phyloP scores from a whole-genome alignment of 1,284 basidiomycete genomes.

The Gomphus bonarii region DNA sequence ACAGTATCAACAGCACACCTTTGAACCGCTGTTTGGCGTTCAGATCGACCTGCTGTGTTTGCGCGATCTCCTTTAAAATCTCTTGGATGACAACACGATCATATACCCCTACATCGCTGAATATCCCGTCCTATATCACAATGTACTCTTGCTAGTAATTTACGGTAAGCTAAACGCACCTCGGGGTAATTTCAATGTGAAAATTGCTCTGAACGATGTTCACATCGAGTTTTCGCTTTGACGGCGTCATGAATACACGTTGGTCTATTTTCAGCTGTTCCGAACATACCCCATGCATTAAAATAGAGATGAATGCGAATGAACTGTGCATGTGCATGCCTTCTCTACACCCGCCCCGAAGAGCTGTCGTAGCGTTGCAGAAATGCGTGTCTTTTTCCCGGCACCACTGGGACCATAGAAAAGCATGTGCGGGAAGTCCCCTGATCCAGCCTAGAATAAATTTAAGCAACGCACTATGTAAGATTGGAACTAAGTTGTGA shows the following conservation, averaged over 20 bases:
- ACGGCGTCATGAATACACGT: conserved; percentile 90
- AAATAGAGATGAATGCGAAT: neutral
- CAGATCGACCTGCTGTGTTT: conserved; percentile 96
- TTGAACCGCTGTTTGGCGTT: conserved; percentile 96
- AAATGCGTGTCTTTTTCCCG: conserved; percentile 97
- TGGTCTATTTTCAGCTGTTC: conserved; percentile 94
- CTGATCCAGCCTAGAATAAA: conserved; percentile 58
- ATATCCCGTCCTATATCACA: neutral
- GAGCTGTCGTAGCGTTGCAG: conserved; percentile 78
- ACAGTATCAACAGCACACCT: conserved; percentile 40
- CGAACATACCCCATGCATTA: neutral
- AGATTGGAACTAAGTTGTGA: neutral
- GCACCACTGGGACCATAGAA: conserved; percentile 98
- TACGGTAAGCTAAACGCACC: conserved; percentile 34
- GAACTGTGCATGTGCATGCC: conserved; percentile 24
- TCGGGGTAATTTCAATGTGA: conserved; percentile 97
- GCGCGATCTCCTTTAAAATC: conserved; percentile 95
- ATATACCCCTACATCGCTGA: conserved; percentile 91
- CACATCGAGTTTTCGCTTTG: conserved; percentile 90
- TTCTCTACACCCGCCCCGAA: conserved; percentile 93
- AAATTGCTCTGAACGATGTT: conserved; percentile 97
- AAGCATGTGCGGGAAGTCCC: conserved; percentile 95
- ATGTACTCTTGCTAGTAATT: neutral
- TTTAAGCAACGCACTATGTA: neutral
- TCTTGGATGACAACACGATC: conserved; percentile 96